Evolutionary conservation across 1,284 basidiomycete species (phyloP), one percentile per base, ranked within the genome.

Genomic region (Trichosporon inkin): DNA sequence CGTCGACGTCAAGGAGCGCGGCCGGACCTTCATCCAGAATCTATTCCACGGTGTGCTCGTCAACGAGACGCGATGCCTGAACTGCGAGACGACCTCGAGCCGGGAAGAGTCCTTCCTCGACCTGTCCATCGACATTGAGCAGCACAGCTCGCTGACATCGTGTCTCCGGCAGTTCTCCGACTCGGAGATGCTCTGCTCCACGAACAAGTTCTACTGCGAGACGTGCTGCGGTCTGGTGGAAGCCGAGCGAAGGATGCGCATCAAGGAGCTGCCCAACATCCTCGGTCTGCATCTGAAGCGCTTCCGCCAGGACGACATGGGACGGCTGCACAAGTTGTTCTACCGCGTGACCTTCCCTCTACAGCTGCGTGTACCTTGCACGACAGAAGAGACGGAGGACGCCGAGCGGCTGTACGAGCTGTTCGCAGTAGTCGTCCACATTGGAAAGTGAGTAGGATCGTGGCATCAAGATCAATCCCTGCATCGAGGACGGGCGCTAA

Each of bases 151-250:
- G 64, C 87, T 99, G 55, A 95, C 94, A 0, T 89, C 93, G 6
- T 98, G 95, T 77, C 84, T 99, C 56, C 85, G 92, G 51, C 91
- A 95, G 74, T 99, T 99, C 76, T 95, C 92, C 70, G 92, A 93
- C 39, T 92, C 89, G 74, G 96, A 99, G 79, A 99, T 97, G 93
- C 84, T 99, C 17, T 94, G 92, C 69, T 90, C 94, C 72, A 89
- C 86, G 75, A 98, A 99, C 83, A 99, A 98, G 80, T 99, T 98
- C 78, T 97, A 93, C 78, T 99, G 95, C 76, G 96, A 99, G 78
- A 86, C 88, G 16, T 99, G 95, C 78, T 94, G 93, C 69, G 92
- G 93, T 55, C 79, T 98, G 22, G 94, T 98, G 76, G 96, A 99
- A 78, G 95, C 96, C 0, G 95, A 99, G 81, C 95, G 96, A 81